Evolutionary conservation across 176 grass and related monocot genomes (phyloP).

Genomic region (Canna indica): DNA sequence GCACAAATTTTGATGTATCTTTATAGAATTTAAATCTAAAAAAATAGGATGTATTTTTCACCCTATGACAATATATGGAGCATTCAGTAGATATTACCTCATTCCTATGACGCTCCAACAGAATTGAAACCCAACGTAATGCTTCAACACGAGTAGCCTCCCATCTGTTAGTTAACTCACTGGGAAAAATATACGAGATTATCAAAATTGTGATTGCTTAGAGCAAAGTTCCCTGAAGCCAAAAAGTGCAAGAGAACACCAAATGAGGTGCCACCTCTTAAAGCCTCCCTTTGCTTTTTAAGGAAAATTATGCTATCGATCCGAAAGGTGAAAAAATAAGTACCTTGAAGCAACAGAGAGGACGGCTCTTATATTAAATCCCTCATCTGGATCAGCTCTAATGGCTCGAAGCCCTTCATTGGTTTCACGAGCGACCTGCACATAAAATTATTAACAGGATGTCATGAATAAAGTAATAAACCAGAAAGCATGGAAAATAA

Average conservation of each 20-base stretch:
- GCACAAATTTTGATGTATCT: no score
- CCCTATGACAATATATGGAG: no score
- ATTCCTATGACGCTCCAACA: constrained; percentile 47
- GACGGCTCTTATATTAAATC: constrained; percentile 78
- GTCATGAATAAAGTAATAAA: not conserved
- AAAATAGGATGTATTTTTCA: no score
- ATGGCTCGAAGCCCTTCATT: constrained; percentile 89
- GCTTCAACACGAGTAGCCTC: constrained; percentile 88
- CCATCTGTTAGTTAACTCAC: constrained; percentile 69
- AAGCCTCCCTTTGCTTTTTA: no score
- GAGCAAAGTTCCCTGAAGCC: no score
- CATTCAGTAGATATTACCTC: no score
- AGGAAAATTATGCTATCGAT: no score
- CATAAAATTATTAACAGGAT: not conserved
- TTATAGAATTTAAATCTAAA: no score
- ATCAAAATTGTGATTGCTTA: not conserved
- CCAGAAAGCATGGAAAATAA: not conserved
- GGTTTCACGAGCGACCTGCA: constrained; percentile 94
- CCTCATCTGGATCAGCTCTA: constrained; percentile 64
- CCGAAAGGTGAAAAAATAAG: not conserved
- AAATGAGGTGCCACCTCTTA: no score
- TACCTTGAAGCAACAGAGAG: constrained; percentile 74
- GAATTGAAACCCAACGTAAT: constrained; percentile 70
- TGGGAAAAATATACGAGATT: constrained; percentile 16
- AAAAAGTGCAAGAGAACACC: no score